Conservation (phyloP, 139 green algal species). For the Deuterostichococcus epilithicus region DNA sequence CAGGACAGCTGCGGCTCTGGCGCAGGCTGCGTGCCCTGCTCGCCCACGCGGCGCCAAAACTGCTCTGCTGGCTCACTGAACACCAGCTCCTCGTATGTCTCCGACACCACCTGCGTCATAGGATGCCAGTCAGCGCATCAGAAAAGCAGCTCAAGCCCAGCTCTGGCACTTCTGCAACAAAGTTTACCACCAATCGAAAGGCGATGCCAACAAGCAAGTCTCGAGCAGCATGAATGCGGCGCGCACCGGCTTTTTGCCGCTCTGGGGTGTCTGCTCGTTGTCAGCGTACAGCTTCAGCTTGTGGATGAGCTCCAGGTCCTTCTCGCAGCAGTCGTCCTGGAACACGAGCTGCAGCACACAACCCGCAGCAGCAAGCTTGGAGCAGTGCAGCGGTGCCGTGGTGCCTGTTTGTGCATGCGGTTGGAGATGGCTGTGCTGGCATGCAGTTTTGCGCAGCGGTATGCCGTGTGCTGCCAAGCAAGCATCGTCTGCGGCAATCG, state of each 20-base stretch:
- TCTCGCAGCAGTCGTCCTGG: conserved; percentile 57
- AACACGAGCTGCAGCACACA: conserved; percentile 62
- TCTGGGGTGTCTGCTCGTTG: conserved; percentile 32
- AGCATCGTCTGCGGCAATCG: background rate
- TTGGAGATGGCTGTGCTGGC: too few relatives aligned
- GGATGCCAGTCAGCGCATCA: background rate
- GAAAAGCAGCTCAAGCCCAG: too few relatives aligned
- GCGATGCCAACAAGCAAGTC: too few relatives aligned
- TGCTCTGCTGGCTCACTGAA: conserved; percentile 75
- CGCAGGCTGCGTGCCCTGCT: conserved; percentile 6
- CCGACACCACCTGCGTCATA: conserved; percentile 43
- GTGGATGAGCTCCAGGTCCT: conserved; percentile 72
- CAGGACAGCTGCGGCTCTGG: conserved; percentile 7
- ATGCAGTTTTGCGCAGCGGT: too few relatives aligned
- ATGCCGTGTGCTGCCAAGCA: background rate
- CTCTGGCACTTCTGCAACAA: too few relatives aligned
- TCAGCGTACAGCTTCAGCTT: conserved; percentile 80
- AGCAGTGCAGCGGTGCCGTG: too few relatives aligned
- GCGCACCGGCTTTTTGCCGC: conserved; percentile 69
- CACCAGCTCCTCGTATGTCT: conserved; percentile 90
- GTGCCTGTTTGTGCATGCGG: too few relatives aligned
- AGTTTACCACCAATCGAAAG: too few relatives aligned
- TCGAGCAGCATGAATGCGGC: too few relatives aligned
- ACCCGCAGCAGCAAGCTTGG: too few relatives aligned
- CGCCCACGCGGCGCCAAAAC: conserved; percentile 63